Percentiles rank a stretch among this genome's conserved stretches.
Conservation (phyloP, 495 filamentous ascomycete genomes). For the Penicillium canescens region DNA sequence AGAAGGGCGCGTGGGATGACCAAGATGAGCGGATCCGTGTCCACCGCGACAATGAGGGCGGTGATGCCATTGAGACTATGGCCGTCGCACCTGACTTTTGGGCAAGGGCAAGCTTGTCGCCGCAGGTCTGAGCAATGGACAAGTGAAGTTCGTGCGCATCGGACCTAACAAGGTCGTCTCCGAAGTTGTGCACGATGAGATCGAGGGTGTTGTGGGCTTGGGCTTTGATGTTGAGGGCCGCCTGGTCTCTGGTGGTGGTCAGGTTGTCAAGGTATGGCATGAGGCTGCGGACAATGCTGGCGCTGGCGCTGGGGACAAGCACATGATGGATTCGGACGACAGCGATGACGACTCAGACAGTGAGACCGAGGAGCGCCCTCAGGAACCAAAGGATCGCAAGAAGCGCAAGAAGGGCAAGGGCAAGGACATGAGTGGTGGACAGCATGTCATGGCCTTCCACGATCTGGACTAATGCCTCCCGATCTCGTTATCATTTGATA, state of each 20-base stretch:
- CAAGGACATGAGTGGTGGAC: slow-evolving; percentile 50
- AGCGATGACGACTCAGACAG: slow-evolving; percentile 24
- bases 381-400: slow-evolving; percentile 46
- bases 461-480: slow-evolving; percentile 57
- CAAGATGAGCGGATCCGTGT: slow-evolving; percentile 85
- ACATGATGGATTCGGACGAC: slow-evolving; percentile 41
- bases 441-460: slow-evolving; percentile 62
- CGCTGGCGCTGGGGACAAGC: slow-evolving; percentile 35
- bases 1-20: slow-evolving; percentile 90
- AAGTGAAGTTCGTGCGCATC: slow-evolving; percentile 54
- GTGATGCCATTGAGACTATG: slow-evolving; percentile 73
- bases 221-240: slow-evolving; percentile 81
- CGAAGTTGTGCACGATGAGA: slow-evolving; percentile 74
- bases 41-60: slow-evolving; percentile 52
- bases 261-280: slow-evolving; percentile 83
- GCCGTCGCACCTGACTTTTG: slow-evolving; percentile 64
- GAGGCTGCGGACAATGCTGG: slow-evolving; percentile 45
- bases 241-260: slow-evolving; percentile 84
- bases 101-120: slow-evolving; percentile 68
- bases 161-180: slow-evolving; percentile 59
- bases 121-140: slow-evolving; percentile 75
- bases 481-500: slow-evolving; percentile 24
- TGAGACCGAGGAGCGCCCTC: slow-evolving; percentile 21
- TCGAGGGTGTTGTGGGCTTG: slow-evolving; percentile 76
- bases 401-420: slow-evolving; percentile 61